Conservation (phyloP, 2,329 filamentous ascomycete genomes). For the Phyllosticta paracitricarpa region DNA sequence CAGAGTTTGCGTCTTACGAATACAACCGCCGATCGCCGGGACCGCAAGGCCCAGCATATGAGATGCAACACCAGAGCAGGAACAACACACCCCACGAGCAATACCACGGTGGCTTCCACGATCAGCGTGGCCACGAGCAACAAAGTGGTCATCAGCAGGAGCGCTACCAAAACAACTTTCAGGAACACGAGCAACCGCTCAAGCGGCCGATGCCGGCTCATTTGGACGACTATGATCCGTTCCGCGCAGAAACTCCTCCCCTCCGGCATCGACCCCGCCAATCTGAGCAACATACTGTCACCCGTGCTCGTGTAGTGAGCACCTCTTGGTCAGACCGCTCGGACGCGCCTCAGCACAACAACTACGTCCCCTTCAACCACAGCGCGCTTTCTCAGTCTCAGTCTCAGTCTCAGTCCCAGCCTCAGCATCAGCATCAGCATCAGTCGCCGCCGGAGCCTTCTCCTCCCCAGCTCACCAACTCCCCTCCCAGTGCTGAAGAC, state of each 20-base stretch:
- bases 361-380: not conserved
- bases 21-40: conserved; percentile 17
- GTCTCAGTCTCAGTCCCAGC: not conserved
- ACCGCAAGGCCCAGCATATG: conserved; percentile 5
- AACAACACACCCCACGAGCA: not conserved
- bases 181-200: not conserved
- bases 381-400: not conserved
- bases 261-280: not conserved
- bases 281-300: not conserved
- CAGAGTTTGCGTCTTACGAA: not conserved
- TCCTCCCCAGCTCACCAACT: not conserved
- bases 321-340: not conserved
- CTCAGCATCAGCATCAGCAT: not conserved
- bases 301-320: not conserved
- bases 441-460: not conserved
- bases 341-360: not conserved
- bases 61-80: conserved; percentile 5
- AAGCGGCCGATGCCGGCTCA: not conserved
- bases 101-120: not conserved
- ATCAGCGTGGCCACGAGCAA: not conserved
- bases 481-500: not conserved
- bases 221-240: conserved; percentile 5
- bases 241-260: conserved; percentile 1
- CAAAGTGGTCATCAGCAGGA: not conserved
- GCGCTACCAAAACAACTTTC: not conserved